phyloP scores from a whole-genome alignment of 768 basidiomycete species.

The Serendipita sp. region DNA sequence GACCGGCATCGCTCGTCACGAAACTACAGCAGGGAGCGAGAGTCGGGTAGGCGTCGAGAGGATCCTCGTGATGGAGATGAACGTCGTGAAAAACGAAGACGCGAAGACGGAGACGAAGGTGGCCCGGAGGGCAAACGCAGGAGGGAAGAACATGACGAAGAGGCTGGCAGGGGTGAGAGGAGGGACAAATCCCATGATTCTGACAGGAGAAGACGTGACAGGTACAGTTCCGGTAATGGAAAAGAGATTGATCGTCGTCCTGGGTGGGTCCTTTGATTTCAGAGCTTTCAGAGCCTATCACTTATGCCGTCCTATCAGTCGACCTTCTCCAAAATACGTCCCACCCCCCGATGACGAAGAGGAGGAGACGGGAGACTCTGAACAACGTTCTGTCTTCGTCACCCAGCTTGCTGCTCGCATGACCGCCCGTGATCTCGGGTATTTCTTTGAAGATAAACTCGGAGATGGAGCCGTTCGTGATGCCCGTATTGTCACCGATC shows the following conservation, averaged over 20 bases:
- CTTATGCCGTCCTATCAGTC: constrained; percentile 27
- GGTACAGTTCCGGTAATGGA: constrained; percentile 8
- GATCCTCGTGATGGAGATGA: constrained; percentile 11
- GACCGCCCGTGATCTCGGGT: constrained; percentile 91
- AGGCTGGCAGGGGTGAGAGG: constrained; percentile 30
- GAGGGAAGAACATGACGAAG: constrained; percentile 32
- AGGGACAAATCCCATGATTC: constrained; percentile 36
- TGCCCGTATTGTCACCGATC: constrained; percentile 89
- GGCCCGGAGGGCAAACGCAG: constrained; percentile 27
- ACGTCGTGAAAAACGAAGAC: constrained; percentile 8
- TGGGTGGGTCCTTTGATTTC: background rate
- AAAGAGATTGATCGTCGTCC: constrained; percentile 9
- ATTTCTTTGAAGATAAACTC: constrained; percentile 96
- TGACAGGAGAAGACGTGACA: constrained; percentile 31
- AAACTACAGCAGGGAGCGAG: constrained; percentile 31
- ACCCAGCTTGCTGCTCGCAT: constrained; percentile 95
- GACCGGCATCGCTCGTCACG: constrained; percentile 43
- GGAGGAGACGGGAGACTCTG: constrained; percentile 87
- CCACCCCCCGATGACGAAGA: constrained; percentile 56
- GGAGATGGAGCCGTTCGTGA: constrained; percentile 92
- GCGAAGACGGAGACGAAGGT: constrained; percentile 7
- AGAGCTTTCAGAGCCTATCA: background rate
- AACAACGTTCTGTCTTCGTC: constrained; percentile 96
- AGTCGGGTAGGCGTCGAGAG: constrained; percentile 7
- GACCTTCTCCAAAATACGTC: constrained; percentile 59